Conservation (phyloP, 2,329 filamentous ascomycete species). For the Fusarium verticillioides region DNA sequence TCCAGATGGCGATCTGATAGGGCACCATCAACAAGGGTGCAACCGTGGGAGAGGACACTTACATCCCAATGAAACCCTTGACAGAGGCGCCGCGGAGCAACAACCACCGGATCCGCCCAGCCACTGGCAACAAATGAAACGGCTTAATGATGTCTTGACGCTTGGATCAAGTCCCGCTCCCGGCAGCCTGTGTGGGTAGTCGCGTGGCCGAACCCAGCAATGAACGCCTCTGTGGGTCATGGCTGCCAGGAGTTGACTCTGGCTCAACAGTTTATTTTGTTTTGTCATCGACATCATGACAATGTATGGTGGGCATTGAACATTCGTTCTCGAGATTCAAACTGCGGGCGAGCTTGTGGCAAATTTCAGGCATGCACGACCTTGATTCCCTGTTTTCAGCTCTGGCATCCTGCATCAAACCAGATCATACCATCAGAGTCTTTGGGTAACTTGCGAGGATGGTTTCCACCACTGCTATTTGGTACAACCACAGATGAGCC, state of each 20-base stretch:
- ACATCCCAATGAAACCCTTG: slow-evolving; percentile 23
- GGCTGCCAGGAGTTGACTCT: slow-evolving; percentile 37
- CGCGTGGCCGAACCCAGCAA: slow-evolving; percentile 43
- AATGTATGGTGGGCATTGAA: background rate
- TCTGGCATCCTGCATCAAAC: background rate
- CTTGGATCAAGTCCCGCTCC: slow-evolving; percentile 42
- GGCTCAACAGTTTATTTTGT: slow-evolving; percentile 27
- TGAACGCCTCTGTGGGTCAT: slow-evolving; percentile 30
- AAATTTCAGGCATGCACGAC: background rate
- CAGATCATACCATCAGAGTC: background rate
- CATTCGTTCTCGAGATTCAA: background rate
- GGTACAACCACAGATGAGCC: background rate
- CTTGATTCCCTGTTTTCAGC: background rate
- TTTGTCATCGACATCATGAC: slow-evolving; percentile 17
- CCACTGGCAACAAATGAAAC: slow-evolving; percentile 39
- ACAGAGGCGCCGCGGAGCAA: slow-evolving; percentile 21
- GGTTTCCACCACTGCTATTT: background rate
- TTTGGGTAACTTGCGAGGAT: background rate
- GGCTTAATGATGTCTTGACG: slow-evolving; percentile 30
- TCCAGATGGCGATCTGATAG: slow-evolving; percentile 42
- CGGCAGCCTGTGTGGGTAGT: slow-evolving; percentile 40
- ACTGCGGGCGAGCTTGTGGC: slow-evolving; percentile 15
- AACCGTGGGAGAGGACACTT: slow-evolving; percentile 8
- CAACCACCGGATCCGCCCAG: slow-evolving; percentile 37
- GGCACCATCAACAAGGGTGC: slow-evolving; percentile 29